These are phyloP conservation scores for Phycomyces nitens DNA, from an alignment of 192 early-diverging fungal species.

Conservation along the genomic window DNA sequence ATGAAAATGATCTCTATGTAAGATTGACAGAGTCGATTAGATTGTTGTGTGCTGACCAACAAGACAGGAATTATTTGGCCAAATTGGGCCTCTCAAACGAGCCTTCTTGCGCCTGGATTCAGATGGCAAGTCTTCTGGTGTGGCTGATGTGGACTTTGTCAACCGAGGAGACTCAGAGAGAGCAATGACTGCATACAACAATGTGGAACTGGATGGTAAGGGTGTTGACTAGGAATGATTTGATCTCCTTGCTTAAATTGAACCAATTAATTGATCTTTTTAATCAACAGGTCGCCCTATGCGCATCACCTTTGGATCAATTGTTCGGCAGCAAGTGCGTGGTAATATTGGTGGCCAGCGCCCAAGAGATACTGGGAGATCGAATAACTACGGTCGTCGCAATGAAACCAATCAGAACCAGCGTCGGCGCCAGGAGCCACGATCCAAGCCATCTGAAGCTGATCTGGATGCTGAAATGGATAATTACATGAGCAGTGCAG, in stretches of 20 bases:
- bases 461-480: slow-evolving; percentile 59
- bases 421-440: slow-evolving; percentile 1
- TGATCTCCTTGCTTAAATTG: no score
- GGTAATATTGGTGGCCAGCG: slow-evolving; percentile 6
- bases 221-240: background rate
- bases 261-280: background rate
- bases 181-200: slow-evolving; percentile 44
- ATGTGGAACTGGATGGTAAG: slow-evolving; percentile 49
- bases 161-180: slow-evolving; percentile 33
- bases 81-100: slow-evolving; percentile 44
- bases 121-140: slow-evolving; percentile 48
- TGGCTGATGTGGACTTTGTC: slow-evolving; percentile 47
- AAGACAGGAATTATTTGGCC: slow-evolving; percentile 48
- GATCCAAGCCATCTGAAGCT: slow-evolving; percentile 32
- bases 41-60: no score
- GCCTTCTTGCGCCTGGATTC: slow-evolving; percentile 42
- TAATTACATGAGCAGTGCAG: slow-evolving; percentile 38
- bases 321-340: slow-evolving; percentile 5
- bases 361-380: slow-evolving; percentile 11
- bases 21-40: no score
- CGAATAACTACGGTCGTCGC: slow-evolving; percentile 21
- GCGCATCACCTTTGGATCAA: slow-evolving; percentile 14
- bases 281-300: slow-evolving; percentile 24
- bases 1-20: slow-evolving; percentile 53
- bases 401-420: background rate